Conservation (phyloP, 164 flowering plant genomes). For the Saururus chinensis region DNA sequence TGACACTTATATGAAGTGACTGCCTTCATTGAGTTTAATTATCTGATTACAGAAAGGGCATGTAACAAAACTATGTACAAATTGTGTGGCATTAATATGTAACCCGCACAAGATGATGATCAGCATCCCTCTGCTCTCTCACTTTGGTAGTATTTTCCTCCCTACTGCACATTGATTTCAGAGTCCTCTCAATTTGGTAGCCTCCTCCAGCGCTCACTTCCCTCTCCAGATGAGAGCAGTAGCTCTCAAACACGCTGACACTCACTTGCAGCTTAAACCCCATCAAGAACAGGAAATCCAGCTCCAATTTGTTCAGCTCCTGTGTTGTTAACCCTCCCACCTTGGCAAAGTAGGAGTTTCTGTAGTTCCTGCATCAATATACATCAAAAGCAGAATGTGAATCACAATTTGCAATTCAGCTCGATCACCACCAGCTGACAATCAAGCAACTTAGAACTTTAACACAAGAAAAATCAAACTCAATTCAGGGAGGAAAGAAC, state of each 20-base stretch:
- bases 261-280: constrained; percentile 78
- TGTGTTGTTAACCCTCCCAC: constrained; percentile 76
- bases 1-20: too few species aligned
- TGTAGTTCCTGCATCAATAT: constrained; percentile 59
- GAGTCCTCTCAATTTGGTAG: constrained; percentile 69
- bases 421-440: too few species aligned
- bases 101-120: constrained; percentile 9
- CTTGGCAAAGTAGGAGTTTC: constrained; percentile 75
- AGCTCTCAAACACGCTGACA: constrained; percentile 81
- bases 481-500: too few species aligned
- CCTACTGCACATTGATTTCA: constrained; percentile 40
- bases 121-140: constrained; percentile 22
- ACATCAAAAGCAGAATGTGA: background rate
- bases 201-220: constrained; percentile 94
- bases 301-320: constrained; percentile 67
- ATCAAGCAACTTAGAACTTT: too few species aligned
- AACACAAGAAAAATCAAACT: too few species aligned
- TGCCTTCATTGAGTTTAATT: too few species aligned
- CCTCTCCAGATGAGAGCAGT: constrained; percentile 79
- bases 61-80: background rate
- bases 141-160: constrained; percentile 50
- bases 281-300: constrained; percentile 75
- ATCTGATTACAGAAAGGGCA: too few species aligned
- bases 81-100: background rate
- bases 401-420: too few species aligned